phyloP scores from a whole-genome alignment of 2,329 filamentous ascomycete species.

The Chrysosporium queenslandicum region DNA sequence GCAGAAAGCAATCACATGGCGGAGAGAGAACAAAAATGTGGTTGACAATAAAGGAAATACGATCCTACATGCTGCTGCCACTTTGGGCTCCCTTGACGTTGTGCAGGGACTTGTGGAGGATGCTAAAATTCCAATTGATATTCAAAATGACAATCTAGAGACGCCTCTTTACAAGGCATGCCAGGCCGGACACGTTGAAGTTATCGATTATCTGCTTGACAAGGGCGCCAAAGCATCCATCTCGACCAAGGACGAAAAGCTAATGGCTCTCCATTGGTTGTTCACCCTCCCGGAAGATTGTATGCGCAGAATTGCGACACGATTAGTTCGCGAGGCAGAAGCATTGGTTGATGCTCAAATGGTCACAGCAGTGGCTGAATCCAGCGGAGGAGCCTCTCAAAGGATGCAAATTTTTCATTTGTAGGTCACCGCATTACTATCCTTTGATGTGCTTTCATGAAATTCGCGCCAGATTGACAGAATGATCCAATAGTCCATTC shows the following conservation, averaged over 20 bases:
- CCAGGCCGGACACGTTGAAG: constrained; percentile 22
- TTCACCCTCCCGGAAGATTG: constrained; percentile 19
- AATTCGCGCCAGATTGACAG: not conserved
- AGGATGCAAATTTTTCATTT: constrained; percentile 23
- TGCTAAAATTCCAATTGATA: constrained; percentile 15
- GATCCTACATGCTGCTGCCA: constrained; percentile 22
- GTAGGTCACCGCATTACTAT: constrained; percentile 16
- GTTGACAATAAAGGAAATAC: constrained; percentile 23
- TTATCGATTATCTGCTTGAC: constrained; percentile 22
- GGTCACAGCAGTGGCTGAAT: constrained; percentile 14
- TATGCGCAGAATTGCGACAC: constrained; percentile 16
- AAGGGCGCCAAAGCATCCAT: constrained; percentile 19
- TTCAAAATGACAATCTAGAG: constrained; percentile 23
- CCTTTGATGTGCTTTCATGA: not conserved
- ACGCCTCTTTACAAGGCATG: constrained; percentile 25
- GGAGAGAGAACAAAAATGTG: constrained; percentile 6
- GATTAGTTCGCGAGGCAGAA: constrained; percentile 18
- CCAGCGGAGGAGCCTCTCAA: constrained; percentile 18
- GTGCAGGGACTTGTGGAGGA: constrained; percentile 18
- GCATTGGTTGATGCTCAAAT: constrained; percentile 21
- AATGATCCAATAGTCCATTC: constrained; percentile 20
- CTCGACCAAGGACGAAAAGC: constrained; percentile 17
- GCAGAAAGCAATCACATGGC: constrained; percentile 14
- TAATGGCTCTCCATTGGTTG: constrained; percentile 23
- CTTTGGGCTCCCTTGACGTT: constrained; percentile 17